phyloP scores from a whole-genome alignment of 768 basidiomycete species.

The Ramaria rubella region DNA sequence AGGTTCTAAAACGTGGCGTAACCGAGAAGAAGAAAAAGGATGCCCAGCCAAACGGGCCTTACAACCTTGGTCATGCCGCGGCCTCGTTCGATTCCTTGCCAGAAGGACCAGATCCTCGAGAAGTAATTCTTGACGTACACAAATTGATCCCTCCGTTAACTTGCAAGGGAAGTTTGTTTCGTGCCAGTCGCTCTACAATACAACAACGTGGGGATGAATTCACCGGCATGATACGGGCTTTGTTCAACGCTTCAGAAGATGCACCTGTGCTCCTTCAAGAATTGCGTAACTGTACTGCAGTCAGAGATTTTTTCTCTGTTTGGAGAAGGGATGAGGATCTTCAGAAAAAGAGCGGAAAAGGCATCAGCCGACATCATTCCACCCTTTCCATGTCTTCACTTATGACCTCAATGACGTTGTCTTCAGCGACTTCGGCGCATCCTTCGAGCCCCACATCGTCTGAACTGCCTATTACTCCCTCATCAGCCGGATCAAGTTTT shows the following conservation, averaged over 20 bases:
- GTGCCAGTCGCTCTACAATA: constrained; percentile 58
- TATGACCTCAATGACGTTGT: constrained; percentile 28
- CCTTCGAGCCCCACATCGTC: neutral
- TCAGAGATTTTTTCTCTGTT: constrained; percentile 72
- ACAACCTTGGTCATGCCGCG: constrained; percentile 47
- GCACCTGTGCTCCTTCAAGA: constrained; percentile 63
- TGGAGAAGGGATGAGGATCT: constrained; percentile 71
- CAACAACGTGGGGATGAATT: constrained; percentile 60
- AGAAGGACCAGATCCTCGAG: constrained; percentile 72
- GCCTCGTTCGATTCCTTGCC: constrained; percentile 84
- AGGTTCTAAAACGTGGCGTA: constrained; percentile 62
- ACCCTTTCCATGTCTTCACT: constrained; percentile 38
- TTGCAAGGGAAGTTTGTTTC: constrained; percentile 68
- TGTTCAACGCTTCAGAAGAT: constrained; percentile 43
- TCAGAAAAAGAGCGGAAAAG: constrained; percentile 33
- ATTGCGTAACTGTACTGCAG: constrained; percentile 46
- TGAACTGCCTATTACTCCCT: neutral
- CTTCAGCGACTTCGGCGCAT: too few relatives aligned
- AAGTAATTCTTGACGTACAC: constrained; percentile 66
- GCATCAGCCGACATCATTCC: constrained; percentile 22
- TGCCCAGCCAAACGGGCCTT: constrained; percentile 36
- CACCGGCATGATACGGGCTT: constrained; percentile 46
- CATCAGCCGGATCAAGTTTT: neutral
- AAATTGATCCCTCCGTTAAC: constrained; percentile 57
- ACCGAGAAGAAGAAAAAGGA: constrained; percentile 68